These are phyloP conservation scores for Alternaria novae-zelandiae DNA, from an alignment of 2,329 filamentous ascomycete genomes.

Conservation along the genomic window DNA sequence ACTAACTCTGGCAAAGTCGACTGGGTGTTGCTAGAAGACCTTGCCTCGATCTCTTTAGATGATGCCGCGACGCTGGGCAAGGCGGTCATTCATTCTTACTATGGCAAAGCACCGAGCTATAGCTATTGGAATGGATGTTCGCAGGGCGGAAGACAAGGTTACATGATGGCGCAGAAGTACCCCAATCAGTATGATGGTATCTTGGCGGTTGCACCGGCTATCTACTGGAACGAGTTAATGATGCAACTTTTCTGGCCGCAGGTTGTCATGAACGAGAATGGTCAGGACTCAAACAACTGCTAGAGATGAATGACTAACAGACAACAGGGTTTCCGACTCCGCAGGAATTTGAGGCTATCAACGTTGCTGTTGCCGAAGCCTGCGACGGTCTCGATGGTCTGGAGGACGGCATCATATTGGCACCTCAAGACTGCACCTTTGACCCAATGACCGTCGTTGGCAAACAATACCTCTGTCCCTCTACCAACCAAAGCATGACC, in stretches of 20 bases:
- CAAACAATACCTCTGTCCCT: slow-evolving; percentile 10
- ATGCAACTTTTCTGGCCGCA: slow-evolving; percentile 30
- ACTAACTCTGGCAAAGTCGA: slow-evolving; percentile 26
- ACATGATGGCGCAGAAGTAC: slow-evolving; percentile 39
- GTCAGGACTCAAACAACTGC: not conserved
- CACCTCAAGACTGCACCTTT: slow-evolving; percentile 30
- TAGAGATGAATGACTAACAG: not conserved
- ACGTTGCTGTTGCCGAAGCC: slow-evolving; percentile 14
- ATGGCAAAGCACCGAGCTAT: slow-evolving; percentile 31
- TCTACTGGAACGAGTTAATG: slow-evolving; percentile 22
- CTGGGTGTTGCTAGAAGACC: slow-evolving; percentile 38
- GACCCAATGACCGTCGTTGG: slow-evolving; percentile 21
- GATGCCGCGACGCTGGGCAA: slow-evolving; percentile 42
- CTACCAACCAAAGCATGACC: slow-evolving; percentile 2
- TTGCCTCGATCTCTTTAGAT: slow-evolving; percentile 38
- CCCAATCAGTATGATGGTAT: slow-evolving; percentile 40
- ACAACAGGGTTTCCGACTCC: slow-evolving; percentile 6
- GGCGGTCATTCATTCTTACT: slow-evolving; percentile 30
- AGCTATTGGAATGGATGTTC: slow-evolving; percentile 44
- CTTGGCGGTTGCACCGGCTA: slow-evolving; percentile 35
- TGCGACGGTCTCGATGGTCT: slow-evolving; percentile 38
- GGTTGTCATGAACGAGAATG: slow-evolving; percentile 34
- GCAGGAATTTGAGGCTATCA: slow-evolving; percentile 33
- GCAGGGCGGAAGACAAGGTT: slow-evolving; percentile 32
- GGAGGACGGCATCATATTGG: slow-evolving; percentile 39